A percentile compares a stretch with the other conserved stretches of the same genome.
Conservation (phyloP, 225 moss, liverwort and hornwort species). For the Rhytidiadelphus loreus region DNA sequence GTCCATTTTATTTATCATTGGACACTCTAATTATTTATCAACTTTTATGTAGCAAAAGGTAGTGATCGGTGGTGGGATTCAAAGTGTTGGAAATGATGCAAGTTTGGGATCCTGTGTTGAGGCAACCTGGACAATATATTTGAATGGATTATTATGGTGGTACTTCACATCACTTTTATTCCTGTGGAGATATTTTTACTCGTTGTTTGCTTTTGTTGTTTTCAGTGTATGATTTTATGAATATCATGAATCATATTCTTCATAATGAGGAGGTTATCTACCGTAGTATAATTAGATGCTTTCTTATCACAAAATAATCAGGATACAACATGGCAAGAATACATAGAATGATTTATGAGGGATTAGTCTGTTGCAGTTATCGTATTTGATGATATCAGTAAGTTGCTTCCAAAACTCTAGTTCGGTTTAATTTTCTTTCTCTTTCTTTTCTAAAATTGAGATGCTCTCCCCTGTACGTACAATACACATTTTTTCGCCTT, state of each 20-base stretch:
- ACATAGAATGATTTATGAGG: too few species aligned
- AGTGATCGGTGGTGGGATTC: too few species aligned
- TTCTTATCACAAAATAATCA: neutral
- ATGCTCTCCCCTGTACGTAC: neutral
- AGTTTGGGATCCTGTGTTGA: too few species aligned
- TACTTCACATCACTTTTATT: neutral
- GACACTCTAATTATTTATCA: too few species aligned
- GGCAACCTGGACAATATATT: constrained; percentile 54
- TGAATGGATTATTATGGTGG: constrained; percentile 76
- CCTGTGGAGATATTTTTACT: neutral
- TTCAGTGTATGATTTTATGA: neutral
- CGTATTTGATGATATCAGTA: too few species aligned
- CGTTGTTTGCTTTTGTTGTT: neutral
- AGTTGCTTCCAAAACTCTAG: neutral
- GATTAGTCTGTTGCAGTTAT: too few species aligned
- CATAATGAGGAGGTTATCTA: neutral
- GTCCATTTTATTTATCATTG: too few species aligned
- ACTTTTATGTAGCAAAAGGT: too few species aligned
- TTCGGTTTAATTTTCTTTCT: neutral
- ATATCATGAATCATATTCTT: neutral
- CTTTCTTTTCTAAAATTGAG: neutral
- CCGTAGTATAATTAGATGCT: neutral
- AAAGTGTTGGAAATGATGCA: too few species aligned
- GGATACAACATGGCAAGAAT: neutral
- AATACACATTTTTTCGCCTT: neutral